A percentile compares a stretch with the other conserved stretches of the same genome.
These are phyloP conservation scores for Trichaptum fuscoviolaceum DNA, from an alignment of 768 basidiomycete species.

Conservation along the genomic window DNA sequence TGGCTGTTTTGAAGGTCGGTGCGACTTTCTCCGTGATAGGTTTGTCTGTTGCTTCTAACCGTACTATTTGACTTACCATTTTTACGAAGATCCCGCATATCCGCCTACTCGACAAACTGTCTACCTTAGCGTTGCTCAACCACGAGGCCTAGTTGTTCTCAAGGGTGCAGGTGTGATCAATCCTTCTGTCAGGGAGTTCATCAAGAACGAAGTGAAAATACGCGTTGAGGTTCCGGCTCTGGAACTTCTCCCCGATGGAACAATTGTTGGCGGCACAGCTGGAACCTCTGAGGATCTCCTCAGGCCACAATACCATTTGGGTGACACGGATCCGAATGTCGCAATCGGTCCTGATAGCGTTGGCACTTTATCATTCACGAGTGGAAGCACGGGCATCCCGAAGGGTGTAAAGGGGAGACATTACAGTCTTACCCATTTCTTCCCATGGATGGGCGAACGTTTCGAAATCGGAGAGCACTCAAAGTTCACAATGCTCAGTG, in stretches of 20 bases:
- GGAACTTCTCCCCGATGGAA: conserved; percentile 60
- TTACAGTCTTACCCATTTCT: conserved; percentile 96
- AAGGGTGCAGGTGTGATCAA: conserved; percentile 83
- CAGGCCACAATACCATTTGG: conserved; percentile 43
- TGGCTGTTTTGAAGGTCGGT: conserved; percentile 94
- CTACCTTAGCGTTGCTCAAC: conserved; percentile 89
- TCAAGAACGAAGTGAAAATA: conserved; percentile 72
- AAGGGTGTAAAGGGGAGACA: conserved; percentile 97
- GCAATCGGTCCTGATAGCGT: conserved; percentile 91
- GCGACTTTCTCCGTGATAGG: conserved; percentile 97
- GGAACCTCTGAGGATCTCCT: conserved; percentile 54
- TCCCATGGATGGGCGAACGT: conserved; percentile 96
- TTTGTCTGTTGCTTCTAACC: conserved; percentile 30
- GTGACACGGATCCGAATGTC: conserved; percentile 72
- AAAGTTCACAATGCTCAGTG: conserved; percentile 97
- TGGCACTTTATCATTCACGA: conserved; percentile 94
- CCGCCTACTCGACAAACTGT: conserved; percentile 89
- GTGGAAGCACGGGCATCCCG: conserved; percentile 95
- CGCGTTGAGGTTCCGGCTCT: conserved; percentile 90
- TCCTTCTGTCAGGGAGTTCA: conserved; percentile 78
- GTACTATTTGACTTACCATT: conserved; percentile 6
- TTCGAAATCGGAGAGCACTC: conserved; percentile 72
- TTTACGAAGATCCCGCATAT: conserved; percentile 82
- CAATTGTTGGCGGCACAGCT: conserved; percentile 57
- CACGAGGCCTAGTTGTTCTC: conserved; percentile 85